phyloP scores from a whole-genome alignment of 148 eudicot species.

The Spergularia bocconei region DNA sequence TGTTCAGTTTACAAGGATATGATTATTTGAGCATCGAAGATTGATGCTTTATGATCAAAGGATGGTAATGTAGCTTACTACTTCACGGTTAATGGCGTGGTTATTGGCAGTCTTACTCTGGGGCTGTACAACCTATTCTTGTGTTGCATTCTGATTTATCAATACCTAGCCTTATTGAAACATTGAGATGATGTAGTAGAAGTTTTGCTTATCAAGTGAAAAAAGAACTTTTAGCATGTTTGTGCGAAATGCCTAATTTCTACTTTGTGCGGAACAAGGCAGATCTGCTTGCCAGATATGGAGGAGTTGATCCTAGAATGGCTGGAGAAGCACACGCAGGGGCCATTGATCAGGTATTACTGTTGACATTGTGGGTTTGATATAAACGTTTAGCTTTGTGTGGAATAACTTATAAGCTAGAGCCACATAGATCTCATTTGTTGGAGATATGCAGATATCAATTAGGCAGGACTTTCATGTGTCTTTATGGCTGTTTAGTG shows the following conservation, averaged over 20 bases:
- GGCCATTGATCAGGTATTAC: constrained; percentile 77
- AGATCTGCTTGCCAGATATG: constrained; percentile 86
- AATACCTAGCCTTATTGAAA: background rate
- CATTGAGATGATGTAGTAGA: background rate
- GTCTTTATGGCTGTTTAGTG: background rate
- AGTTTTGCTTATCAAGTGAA: background rate
- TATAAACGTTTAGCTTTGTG: background rate
- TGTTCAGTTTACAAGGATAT: background rate
- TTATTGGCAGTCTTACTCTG: background rate
- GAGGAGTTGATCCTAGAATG: constrained; percentile 99
- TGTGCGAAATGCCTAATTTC: constrained; percentile 17
- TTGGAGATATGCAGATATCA: background rate
- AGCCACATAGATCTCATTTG: background rate
- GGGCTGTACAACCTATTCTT: constrained; percentile 2
- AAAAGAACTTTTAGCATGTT: background rate
- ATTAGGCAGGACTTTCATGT: no score
- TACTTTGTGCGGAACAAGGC: constrained; percentile 53
- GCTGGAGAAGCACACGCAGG: constrained; percentile 92
- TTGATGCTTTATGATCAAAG: background rate
- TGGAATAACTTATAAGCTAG: background rate
- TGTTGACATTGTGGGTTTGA: constrained; percentile 7
- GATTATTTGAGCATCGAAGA: background rate
- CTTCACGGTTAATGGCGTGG: background rate
- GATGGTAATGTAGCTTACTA: background rate
- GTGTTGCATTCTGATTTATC: background rate